Base-by-base conservation (phyloP, 1,139 yeast species). In the Candida sanyaensis region DNA sequence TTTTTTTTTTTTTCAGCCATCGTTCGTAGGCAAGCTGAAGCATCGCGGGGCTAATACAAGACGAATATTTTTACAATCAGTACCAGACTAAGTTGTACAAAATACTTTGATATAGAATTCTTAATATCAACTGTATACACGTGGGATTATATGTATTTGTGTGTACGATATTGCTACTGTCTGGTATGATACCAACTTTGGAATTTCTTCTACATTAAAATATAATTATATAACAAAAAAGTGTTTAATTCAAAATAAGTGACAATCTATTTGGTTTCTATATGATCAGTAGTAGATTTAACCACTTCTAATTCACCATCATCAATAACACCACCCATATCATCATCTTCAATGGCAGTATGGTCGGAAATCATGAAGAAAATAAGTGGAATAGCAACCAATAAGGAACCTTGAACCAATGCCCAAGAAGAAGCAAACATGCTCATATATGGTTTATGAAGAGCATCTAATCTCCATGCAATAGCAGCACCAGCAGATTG, bases 401-500 rank as follows among this genome's bases (percentile, higher is more conserved):
- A 29, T 50, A 83, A 66, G 23, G 84, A 69, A 11, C 77, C 86
- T 38, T 67, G 69, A 39, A 75, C 66, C 55, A 83, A 66, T n/a
- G 72, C 86, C 87, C 87, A 82, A 17, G 80, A 72, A 26, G 81
- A 69, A 10, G 70, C 82, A 57, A 80, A 81, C 66, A 80, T 62
- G 46, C 63, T 59, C 59, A 71, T 68, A 63, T 70, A 81, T 17
- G 80, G 65, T 13, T 56, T 58, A 4, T 61, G 63, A 44, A 68
- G 55, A 33, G 82, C 76, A 59, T 83, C 86, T 51, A 83, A 65
- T 56, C 84, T 66, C 86, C 87, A 83, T 9, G 77, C 79, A 49
- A 83, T 69, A 23, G 84, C 86, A 21, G 83, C 82, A 59, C 84
- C 86, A 11, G 84, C 86, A 28, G 83, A 77, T 65, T 83, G 88